phyloP scores from a whole-genome alignment of 345 rosid species.

The Excoecaria cochinchinensis region DNA sequence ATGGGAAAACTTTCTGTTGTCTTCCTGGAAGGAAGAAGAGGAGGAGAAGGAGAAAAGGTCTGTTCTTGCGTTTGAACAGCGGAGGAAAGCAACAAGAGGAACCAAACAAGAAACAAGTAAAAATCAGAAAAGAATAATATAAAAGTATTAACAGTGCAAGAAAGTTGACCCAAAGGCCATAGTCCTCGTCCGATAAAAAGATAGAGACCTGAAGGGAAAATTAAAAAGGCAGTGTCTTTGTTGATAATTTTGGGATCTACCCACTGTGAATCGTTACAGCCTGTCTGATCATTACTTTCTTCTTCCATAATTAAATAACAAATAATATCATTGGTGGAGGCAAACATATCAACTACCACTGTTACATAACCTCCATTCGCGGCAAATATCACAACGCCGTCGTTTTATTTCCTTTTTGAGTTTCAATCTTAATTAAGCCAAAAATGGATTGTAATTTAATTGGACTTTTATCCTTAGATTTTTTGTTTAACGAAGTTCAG shows the following conservation, averaged over 20 bases:
- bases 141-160: neutral
- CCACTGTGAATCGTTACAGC: neutral
- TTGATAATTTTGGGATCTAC: neutral
- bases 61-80: neutral
- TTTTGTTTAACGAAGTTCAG: too few relatives aligned
- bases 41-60: neutral
- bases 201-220: too few relatives aligned
- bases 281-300: neutral
- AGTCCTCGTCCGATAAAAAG: neutral
- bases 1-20: neutral
- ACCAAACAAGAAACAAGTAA: conserved; percentile 3
- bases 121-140: neutral
- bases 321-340: neutral
- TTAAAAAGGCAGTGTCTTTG: neutral
- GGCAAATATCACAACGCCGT: neutral
- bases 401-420: neutral
- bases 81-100: conserved; percentile 6
- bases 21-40: neutral
- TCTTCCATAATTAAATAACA: neutral
- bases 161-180: conserved; percentile 3
- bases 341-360: neutral
- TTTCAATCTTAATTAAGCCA: too few relatives aligned
- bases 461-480: too few relatives aligned
- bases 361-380: neutral
- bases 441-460: too few relatives aligned